These are phyloP conservation scores for Suhomyces prunicola DNA, from an alignment of 805 yeast species.

Conservation along the genomic window DNA sequence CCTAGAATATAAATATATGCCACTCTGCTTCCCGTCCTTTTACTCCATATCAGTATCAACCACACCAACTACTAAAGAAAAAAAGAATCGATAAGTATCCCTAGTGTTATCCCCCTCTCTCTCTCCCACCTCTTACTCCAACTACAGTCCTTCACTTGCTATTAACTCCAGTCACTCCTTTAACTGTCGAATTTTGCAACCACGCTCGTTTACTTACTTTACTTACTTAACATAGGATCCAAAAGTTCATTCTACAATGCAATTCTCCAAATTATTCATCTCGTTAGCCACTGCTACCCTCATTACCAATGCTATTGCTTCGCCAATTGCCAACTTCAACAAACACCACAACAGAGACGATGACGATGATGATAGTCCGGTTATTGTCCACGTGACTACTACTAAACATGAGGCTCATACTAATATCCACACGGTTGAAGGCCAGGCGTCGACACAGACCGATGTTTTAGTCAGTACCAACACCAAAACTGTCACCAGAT, in stretches of 20 bases:
- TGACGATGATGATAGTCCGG: slow-evolving; percentile 23
- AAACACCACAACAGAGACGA: slow-evolving; percentile 9
- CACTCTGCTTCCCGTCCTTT: background rate
- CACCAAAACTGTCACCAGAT: slow-evolving; percentile 37
- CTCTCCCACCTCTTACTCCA: slow-evolving; percentile 9
- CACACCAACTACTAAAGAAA: background rate
- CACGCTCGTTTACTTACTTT: slow-evolving; percentile 5
- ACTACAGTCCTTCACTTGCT: slow-evolving; percentile 15
- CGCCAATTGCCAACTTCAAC: slow-evolving; percentile 12
- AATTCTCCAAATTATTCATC: slow-evolving; percentile 21
- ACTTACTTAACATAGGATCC: slow-evolving; percentile 5
- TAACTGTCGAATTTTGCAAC: slow-evolving; percentile 4
- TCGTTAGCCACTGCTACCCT: slow-evolving; percentile 19
- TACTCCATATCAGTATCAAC: background rate
- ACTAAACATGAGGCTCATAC: slow-evolving; percentile 37
- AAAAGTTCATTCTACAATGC: slow-evolving; percentile 16
- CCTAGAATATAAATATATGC: background rate
- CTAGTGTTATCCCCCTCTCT: slow-evolving; percentile 8
- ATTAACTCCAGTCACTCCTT: slow-evolving; percentile 20
- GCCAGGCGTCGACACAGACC: slow-evolving; percentile 27
- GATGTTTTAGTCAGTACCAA: slow-evolving; percentile 27
- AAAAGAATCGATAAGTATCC: slow-evolving; percentile 7
- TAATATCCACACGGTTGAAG: slow-evolving; percentile 30
- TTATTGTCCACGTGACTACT: slow-evolving; percentile 30
- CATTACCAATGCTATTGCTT: slow-evolving; percentile 17